Evolutionary conservation across 352 stramenopile genomes (phyloP), one percentile per base, ranked within the genome.

Genomic region (Phytophthora ramorum): DNA sequence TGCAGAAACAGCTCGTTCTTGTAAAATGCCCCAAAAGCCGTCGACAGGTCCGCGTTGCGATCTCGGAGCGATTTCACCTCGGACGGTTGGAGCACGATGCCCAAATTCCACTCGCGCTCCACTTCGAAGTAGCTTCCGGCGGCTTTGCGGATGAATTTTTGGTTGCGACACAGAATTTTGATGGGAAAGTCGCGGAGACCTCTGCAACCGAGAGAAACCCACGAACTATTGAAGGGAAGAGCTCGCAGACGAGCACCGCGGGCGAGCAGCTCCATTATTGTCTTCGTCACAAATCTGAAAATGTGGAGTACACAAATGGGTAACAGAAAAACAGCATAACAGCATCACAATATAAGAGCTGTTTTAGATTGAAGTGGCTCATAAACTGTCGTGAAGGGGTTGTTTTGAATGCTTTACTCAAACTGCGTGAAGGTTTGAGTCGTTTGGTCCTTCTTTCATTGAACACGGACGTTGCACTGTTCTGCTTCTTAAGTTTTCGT

Each of bases 11-110:
- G 43, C 56, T 95, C 87, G 57, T 84, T 58, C 35, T 84, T 75
- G 64, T 89, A 95, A 48, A 93, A 91, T 44, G 85, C 83, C 7
- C 72, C 87, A 53, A 92, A 95, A 2, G 87, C 83, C 17, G 80
- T 85, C 24, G 87, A 92, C 28, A 93, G 56, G 60, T 95, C 85
- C 0, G 64, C 83, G 56, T 93, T 91, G 20, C 76, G 78, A 24
- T 69, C 76, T 28, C 87, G 71, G 34, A 95, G 70, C 48, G 83
- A 81, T 65, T 95, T 95, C 56, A 95, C 87, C 53, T 95, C 87
- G 13, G 81, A 92, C 20, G 87, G 81, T 61, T 90, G 46, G 24
- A 95, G 73, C 52, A 80, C 71, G 14, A 95, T 85, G 35, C 87
- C 87, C 38, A 93, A 62, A 48, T 79, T 89, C 78, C 81, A 90